Evolutionary conservation across 768 basidiomycete species (phyloP).

Genomic region (Mycena haematopus): DNA sequence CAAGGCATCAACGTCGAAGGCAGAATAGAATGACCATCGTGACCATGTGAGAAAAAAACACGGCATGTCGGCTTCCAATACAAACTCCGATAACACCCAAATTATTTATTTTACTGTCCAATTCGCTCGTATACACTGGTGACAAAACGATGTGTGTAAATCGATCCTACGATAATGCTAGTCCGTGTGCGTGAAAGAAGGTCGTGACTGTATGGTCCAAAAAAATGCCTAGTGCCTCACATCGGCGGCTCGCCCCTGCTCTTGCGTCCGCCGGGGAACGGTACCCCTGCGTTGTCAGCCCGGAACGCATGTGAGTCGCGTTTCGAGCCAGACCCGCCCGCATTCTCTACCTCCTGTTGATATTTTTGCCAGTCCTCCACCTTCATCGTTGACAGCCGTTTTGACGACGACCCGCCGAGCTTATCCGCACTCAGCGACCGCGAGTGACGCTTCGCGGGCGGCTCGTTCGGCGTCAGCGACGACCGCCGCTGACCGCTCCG

Average conservation of each 20-base stretch:
- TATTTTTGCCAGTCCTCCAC: constrained; percentile 87
- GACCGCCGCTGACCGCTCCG: constrained; percentile 39
- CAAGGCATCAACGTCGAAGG: background rate
- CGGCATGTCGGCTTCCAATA: background rate
- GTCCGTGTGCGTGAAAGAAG: constrained; percentile 20
- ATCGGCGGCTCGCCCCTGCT: constrained; percentile 46
- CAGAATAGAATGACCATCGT: background rate
- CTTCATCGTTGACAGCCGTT: constrained; percentile 75
- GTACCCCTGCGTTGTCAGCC: constrained; percentile 47
- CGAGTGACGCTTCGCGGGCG: constrained; percentile 46
- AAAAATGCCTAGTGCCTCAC: constrained; percentile 31
- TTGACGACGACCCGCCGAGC: constrained; percentile 56
- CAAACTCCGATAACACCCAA: background rate
- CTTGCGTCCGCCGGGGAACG: constrained; percentile 59
- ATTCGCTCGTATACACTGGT: background rate
- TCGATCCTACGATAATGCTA: constrained; percentile 22
- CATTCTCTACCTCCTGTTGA: constrained; percentile 57
- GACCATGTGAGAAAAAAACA: background rate
- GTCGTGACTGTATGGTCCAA: constrained; percentile 25
- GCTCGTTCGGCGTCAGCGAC: constrained; percentile 41
- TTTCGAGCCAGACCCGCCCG: constrained; percentile 36
- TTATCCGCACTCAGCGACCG: constrained; percentile 69
- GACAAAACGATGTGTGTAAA: constrained; percentile 20
- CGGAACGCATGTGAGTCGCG: constrained; percentile 43
- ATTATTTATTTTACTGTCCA: background rate